A percentile compares a stretch with the other conserved stretches of the same genome.
These are phyloP conservation scores for Crucibulum laeve DNA, from an alignment of 768 basidiomycete genomes.

Conservation along the genomic window DNA sequence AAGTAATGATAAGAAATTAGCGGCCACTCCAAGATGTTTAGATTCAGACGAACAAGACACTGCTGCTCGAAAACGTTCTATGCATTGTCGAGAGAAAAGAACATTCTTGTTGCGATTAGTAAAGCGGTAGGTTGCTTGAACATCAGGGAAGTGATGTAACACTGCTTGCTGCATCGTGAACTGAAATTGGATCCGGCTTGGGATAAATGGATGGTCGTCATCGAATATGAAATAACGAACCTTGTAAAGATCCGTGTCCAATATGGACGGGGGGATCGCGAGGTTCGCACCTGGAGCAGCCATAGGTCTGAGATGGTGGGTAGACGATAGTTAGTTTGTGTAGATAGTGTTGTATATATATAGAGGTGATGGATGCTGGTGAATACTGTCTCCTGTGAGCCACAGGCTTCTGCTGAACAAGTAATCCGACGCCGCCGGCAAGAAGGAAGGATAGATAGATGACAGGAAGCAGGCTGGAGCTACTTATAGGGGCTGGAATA, in stretches of 20 bases:
- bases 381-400: too few species aligned
- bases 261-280: conserved; percentile 49
- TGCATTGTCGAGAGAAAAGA: conserved; percentile 62
- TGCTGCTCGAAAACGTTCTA: conserved; percentile 52
- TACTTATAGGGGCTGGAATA: too few species aligned
- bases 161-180: conserved; percentile 97
- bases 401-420: background rate
- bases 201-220: conserved; percentile 1
- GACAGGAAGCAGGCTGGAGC: background rate
- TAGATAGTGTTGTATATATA: background rate
- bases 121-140: conserved; percentile 71
- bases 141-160: conserved; percentile 67
- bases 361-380: background rate
- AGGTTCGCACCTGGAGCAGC: conserved; percentile 24
- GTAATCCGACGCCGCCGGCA: too few species aligned
- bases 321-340: background rate
- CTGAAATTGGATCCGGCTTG: conserved; percentile 34
- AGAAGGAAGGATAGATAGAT: background rate
- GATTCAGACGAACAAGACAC: conserved; percentile 56
- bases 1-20: background rate
- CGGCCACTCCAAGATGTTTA: background rate
- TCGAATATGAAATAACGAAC: conserved; percentile 26
- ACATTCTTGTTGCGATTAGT: conserved; percentile 68
- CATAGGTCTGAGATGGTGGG: conserved; percentile 21
- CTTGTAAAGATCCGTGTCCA: conserved; percentile 97